Percentiles rank a stretch among this genome's conserved stretches.
phyloP scores from a whole-genome alignment of 495 filamentous ascomycete species.

The Aspergillus olivimuriae region DNA sequence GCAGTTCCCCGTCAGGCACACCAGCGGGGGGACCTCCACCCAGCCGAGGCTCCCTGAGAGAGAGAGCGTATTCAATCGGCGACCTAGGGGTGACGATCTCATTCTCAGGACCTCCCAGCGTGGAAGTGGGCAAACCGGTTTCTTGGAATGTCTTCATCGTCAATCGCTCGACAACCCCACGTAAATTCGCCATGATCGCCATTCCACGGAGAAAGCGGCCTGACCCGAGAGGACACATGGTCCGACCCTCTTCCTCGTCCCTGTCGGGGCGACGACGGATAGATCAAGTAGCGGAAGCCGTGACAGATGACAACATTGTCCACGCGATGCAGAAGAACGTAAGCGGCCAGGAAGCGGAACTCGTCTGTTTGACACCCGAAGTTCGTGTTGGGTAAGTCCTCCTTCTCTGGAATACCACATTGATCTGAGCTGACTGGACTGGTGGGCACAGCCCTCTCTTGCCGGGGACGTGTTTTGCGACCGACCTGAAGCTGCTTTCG shows the following conservation, averaged over 20 bases:
- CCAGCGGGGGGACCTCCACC: constrained; percentile 22
- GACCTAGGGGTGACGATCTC: constrained; percentile 74
- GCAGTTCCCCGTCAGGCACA: constrained; percentile 22
- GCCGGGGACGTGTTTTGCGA: constrained; percentile 71
- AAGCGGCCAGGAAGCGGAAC: constrained; percentile 61
- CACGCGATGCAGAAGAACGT: constrained; percentile 75
- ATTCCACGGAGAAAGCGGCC: constrained; percentile 70
- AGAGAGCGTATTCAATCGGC: constrained; percentile 41
- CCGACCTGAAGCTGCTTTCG: constrained; percentile 73
- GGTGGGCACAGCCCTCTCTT: constrained; percentile 50
- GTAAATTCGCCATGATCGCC: constrained; percentile 74
- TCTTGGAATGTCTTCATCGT: constrained; percentile 85
- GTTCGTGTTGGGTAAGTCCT: constrained; percentile 66
- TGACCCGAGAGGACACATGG: constrained; percentile 54
- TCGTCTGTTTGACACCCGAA: constrained; percentile 79
- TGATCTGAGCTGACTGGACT: constrained; percentile 6
- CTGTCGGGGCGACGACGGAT: constrained; percentile 32
- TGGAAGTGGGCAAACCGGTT: constrained; percentile 70
- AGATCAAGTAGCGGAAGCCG: constrained; percentile 64
- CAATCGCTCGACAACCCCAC: constrained; percentile 61
- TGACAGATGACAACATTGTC: constrained; percentile 78
- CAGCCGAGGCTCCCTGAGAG: constrained; percentile 49
- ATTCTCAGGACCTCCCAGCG: constrained; percentile 54
- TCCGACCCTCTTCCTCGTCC: constrained; percentile 44
- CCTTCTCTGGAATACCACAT: neutral